Percentiles rank a stretch among this genome's conserved stretches.
These are phyloP conservation scores for Cyclotella atomus DNA, from an alignment of 108 stramenopile genomes.

Conservation along the genomic window DNA sequence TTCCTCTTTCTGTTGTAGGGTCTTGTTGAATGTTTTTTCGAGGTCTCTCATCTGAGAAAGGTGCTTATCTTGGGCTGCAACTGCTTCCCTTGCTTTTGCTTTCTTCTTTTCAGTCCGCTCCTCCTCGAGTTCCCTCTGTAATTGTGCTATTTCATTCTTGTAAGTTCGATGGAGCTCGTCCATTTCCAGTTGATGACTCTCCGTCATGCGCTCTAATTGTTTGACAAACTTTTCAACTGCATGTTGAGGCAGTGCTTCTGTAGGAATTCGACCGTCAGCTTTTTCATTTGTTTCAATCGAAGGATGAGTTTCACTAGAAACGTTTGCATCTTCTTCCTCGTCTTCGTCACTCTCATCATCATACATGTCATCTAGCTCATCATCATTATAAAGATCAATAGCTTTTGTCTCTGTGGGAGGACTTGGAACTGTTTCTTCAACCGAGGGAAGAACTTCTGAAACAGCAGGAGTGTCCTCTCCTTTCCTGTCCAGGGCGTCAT, in stretches of 20 bases:
- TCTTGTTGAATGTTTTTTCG: conserved; percentile 39
- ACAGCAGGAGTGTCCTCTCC: not conserved
- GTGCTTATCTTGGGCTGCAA: conserved; percentile 52
- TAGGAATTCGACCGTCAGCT: not conserved
- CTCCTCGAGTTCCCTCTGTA: conserved; percentile 20
- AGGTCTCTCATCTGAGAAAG: conserved; percentile 49
- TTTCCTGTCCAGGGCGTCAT: not conserved
- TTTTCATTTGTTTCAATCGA: not conserved
- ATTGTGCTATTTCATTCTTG: conserved; percentile 42
- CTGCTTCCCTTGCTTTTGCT: conserved; percentile 36
- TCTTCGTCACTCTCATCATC: conserved; percentile 44
- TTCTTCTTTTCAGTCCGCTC: conserved; percentile 48
- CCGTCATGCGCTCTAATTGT: conserved; percentile 79
- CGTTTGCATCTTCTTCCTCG: not conserved
- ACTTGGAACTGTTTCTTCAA: not conserved
- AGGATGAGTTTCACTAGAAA: conserved; percentile 9
- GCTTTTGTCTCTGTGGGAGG: not conserved
- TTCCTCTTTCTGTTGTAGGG: conserved; percentile 44
- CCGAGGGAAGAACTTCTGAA: not conserved
- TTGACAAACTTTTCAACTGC: conserved; percentile 73
- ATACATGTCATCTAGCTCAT: conserved; percentile 50
- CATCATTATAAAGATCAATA: conserved; percentile 33
- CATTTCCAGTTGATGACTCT: conserved; percentile 73
- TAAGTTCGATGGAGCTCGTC: conserved; percentile 54
- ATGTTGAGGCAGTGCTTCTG: conserved; percentile 31